These are phyloP conservation scores for Silene coronaria DNA, from an alignment of 179 eudicot species.

Conservation along the genomic window DNA sequence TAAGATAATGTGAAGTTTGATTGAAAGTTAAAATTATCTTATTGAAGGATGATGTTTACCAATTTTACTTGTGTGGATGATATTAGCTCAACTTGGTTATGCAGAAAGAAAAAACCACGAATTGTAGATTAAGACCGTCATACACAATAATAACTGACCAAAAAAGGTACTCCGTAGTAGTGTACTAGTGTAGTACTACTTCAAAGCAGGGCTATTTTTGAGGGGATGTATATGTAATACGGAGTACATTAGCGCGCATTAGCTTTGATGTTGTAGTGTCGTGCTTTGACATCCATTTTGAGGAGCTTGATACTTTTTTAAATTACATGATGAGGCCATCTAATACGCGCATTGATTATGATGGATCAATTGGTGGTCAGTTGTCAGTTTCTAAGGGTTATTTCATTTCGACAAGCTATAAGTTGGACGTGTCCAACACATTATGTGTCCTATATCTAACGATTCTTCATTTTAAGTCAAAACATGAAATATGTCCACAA, in stretches of 20 bases:
- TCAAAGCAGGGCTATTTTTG: background rate
- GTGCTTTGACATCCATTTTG: background rate
- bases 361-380: background rate
- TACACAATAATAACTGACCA: too few relatives aligned
- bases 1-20: too few relatives aligned
- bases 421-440: too few relatives aligned
- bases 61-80: background rate
- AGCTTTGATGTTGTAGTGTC: too few relatives aligned
- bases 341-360: background rate
- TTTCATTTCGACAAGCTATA: too few relatives aligned
- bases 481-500: background rate
- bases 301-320: background rate
- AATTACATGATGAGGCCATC: background rate
- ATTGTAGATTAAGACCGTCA: too few relatives aligned
- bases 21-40: background rate
- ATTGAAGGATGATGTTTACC: background rate
- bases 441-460: too few relatives aligned
- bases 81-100: background rate
- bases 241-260: too few relatives aligned
- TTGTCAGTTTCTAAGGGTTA: background rate
- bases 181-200: background rate
- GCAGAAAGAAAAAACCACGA: background rate
- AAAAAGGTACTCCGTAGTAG: too few relatives aligned
- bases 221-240: background rate
- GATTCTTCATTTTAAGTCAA: background rate